These are phyloP conservation scores for Plectranthus barbatus DNA, from an alignment of 257 asterid species.

Conservation along the genomic window DNA sequence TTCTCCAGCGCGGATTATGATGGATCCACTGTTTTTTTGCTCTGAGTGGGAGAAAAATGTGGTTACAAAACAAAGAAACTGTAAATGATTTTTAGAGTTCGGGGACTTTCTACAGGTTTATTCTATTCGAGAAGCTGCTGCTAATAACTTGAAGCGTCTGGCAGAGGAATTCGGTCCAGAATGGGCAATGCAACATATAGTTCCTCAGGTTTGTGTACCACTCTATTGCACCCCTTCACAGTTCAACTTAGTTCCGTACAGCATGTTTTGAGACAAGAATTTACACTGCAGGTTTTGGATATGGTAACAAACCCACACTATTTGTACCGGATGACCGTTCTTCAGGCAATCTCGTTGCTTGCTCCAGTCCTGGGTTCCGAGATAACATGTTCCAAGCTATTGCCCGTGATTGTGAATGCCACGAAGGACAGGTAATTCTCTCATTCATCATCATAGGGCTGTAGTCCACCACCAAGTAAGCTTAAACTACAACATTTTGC, in stretches of 20 bases:
- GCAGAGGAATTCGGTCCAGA: constrained; percentile 91
- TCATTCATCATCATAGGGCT: background rate
- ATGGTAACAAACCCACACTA: constrained; percentile 79
- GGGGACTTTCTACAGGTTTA: constrained; percentile 42
- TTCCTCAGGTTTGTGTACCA: constrained; percentile 64
- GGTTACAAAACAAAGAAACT: background rate
- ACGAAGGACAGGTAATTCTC: constrained; percentile 63
- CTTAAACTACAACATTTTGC: constrained; percentile 16
- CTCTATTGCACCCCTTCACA: background rate
- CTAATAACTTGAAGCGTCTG: constrained; percentile 65
- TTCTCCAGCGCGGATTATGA: background rate
- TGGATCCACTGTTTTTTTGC: background rate
- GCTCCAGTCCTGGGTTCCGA: constrained; percentile 96
- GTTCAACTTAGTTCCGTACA: background rate
- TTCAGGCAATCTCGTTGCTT: constrained; percentile 69
- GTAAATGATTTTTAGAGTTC: background rate
- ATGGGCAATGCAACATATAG: constrained; percentile 92
- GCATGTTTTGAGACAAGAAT: background rate
- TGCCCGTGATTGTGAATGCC: constrained; percentile 68
- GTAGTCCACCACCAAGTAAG: background rate
- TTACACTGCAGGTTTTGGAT: constrained; percentile 52
- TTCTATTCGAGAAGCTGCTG: constrained; percentile 82
- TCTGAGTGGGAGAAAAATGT: background rate
- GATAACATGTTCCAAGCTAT: constrained; percentile 74
- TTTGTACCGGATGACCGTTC: constrained; percentile 78